Percentiles rank a stretch among this genome's conserved stretches.
These are phyloP conservation scores for Ophioceras dolichostomum DNA, from an alignment of 2,329 filamentous ascomycete species.

Conservation along the genomic window DNA sequence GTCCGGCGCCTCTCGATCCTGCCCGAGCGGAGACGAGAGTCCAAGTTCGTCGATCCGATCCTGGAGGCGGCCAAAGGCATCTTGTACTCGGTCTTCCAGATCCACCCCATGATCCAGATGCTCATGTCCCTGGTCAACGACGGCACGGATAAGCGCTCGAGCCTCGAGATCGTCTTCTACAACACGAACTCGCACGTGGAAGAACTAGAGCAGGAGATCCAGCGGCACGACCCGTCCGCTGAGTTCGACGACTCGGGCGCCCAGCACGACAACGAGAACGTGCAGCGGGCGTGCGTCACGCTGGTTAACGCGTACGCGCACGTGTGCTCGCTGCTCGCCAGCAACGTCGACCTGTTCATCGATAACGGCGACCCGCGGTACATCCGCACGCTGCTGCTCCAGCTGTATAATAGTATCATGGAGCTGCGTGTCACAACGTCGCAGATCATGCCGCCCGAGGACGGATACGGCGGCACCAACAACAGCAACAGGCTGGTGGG, in stretches of 20 bases:
- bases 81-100: constrained; percentile 54
- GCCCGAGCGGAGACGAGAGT: constrained; percentile 51
- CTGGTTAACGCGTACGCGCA: constrained; percentile 54
- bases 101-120: constrained; percentile 56
- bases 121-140: constrained; percentile 50
- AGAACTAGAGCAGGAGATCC: constrained; percentile 52
- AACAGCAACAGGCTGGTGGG: constrained; percentile 8
- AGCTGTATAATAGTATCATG: constrained; percentile 56
- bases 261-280: constrained; percentile 47
- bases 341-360: constrained; percentile 52
- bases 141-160: constrained; percentile 46
- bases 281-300: constrained; percentile 50
- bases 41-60: constrained; percentile 46
- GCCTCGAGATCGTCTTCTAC: constrained; percentile 55
- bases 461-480: constrained; percentile 9
- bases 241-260: constrained; percentile 34
- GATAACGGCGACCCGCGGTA: constrained; percentile 55
- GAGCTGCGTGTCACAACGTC: constrained; percentile 46
- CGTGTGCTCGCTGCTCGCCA: constrained; percentile 46
- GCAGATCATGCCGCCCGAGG: constrained; percentile 13
- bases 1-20: constrained; percentile 51
- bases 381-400: constrained; percentile 50
- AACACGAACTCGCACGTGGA: constrained; percentile 56
- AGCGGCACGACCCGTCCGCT: constrained; percentile 41
- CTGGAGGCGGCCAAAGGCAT: constrained; percentile 55